These are phyloP conservation scores for Kwoniella dendrophila DNA, from an alignment of 768 basidiomycete species.

Conservation along the genomic window DNA sequence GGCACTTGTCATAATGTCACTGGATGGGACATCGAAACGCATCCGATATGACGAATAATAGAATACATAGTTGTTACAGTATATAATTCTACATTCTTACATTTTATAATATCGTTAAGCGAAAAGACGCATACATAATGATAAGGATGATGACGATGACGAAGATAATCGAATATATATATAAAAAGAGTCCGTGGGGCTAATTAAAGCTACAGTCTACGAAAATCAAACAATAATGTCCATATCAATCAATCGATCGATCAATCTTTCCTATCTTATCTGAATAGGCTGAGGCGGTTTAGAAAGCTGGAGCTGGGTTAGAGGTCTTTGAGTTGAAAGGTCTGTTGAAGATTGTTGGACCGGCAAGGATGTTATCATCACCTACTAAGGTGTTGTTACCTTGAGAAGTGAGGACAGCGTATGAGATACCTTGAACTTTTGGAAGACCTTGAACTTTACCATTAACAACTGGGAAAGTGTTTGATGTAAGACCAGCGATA, in stretches of 20 bases:
- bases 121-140: background rate
- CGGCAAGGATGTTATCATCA: conserved; percentile 64
- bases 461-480: conserved; percentile 58
- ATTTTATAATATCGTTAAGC: no score
- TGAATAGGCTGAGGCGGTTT: conserved; percentile 13
- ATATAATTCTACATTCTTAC: background rate
- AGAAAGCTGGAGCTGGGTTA: conserved; percentile 48
- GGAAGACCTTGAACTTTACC: conserved; percentile 46
- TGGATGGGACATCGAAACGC: no score
- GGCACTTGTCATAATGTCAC: no score
- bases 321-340: conserved; percentile 39
- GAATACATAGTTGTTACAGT: background rate
- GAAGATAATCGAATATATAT: background rate
- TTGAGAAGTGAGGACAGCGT: conserved; percentile 60
- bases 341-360: conserved; percentile 60
- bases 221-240: background rate
- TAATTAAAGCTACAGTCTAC: conserved; percentile 23
- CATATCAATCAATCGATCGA: background rate
- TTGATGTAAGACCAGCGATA: conserved; percentile 61
- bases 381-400: conserved; percentile 52
- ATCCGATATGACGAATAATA: no score
- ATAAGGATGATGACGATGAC: background rate
- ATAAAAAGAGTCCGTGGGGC: conserved; percentile 16
- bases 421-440: conserved; percentile 60
- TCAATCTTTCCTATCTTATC: background rate